Conservation (phyloP, 1,284 basidiomycete species). For the Heterobasidion occidentale region DNA sequence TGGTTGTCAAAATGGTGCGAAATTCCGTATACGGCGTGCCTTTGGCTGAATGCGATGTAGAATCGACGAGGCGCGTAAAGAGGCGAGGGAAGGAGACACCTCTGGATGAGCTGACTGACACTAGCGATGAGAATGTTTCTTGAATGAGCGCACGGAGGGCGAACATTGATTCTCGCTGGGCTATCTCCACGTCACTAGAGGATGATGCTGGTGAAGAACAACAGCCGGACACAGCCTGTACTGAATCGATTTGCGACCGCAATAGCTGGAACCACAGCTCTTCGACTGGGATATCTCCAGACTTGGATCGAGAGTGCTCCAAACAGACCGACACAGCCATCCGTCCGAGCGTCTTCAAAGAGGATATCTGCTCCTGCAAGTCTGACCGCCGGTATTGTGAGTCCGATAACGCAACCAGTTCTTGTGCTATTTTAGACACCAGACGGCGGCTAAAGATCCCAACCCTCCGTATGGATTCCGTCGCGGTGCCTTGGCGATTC, state of each 20-base stretch:
- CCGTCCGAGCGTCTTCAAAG: slow-evolving; percentile 47
- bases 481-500: slow-evolving; percentile 56
- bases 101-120: slow-evolving; percentile 78
- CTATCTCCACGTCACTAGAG: slow-evolving; percentile 13
- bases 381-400: slow-evolving; percentile 6
- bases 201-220: slow-evolving; percentile 21
- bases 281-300: slow-evolving; percentile 52
- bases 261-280: slow-evolving; percentile 90
- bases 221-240: slow-evolving; percentile 60
- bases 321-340: slow-evolving; percentile 64
- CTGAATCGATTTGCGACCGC: slow-evolving; percentile 71
- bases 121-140: slow-evolving; percentile 77
- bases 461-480: slow-evolving; percentile 61
- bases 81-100: slow-evolving; percentile 85
- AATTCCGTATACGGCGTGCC: slow-evolving; percentile 88
- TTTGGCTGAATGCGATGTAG: slow-evolving; percentile 40
- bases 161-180: slow-evolving; percentile 30
- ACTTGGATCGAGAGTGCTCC: slow-evolving; percentile 45
- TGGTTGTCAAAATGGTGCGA: slow-evolving; percentile 82
- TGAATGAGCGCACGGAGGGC: slow-evolving; percentile 73
- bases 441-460: slow-evolving; percentile 53
- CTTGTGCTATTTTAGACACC: slow-evolving; percentile 42
- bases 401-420: slow-evolving; percentile 23
- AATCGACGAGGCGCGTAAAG: slow-evolving; percentile 85
- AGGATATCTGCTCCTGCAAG: slow-evolving; percentile 24